Evolutionary conservation across 208 protist species (phyloP).

Genomic region (Entamoeba moshkovskii): DNA sequence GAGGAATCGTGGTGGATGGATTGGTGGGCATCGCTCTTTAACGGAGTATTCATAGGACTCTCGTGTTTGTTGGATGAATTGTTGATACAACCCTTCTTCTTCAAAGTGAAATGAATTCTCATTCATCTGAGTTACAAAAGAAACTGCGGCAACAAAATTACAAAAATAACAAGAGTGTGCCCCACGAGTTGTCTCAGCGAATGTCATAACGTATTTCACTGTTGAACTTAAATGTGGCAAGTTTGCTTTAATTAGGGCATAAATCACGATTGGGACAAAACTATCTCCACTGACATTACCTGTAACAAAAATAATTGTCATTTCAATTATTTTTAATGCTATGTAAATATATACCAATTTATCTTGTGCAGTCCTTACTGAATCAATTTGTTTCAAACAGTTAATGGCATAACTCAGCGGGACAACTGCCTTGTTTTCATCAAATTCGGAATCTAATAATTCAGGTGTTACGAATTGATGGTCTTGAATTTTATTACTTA

Average conservation of each 20-base stretch:
- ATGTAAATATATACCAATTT: neutral
- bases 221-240: neutral
- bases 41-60: neutral
- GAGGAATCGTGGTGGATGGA: neutral
- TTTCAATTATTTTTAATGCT: neutral
- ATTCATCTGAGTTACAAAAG: neutral
- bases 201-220: neutral
- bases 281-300: neutral
- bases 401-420: neutral
- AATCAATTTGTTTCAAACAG: constrained; percentile 1
- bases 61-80: neutral
- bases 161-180: neutral
- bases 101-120: neutral
- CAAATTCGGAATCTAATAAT: neutral
- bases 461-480: neutral
- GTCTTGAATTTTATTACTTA: neutral
- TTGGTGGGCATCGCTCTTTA: neutral
- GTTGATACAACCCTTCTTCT: neutral
- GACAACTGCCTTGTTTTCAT: neutral
- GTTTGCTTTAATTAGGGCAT: neutral
- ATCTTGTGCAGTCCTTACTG: neutral
- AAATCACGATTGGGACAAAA: neutral
- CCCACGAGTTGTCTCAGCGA: neutral
- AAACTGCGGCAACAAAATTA: neutral
- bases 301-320: neutral